A percentile compares a stretch with the other conserved stretches of the same genome.
phyloP scores from a whole-genome alignment of 805 yeast genomes.

The Teunomyces atbi region DNA sequence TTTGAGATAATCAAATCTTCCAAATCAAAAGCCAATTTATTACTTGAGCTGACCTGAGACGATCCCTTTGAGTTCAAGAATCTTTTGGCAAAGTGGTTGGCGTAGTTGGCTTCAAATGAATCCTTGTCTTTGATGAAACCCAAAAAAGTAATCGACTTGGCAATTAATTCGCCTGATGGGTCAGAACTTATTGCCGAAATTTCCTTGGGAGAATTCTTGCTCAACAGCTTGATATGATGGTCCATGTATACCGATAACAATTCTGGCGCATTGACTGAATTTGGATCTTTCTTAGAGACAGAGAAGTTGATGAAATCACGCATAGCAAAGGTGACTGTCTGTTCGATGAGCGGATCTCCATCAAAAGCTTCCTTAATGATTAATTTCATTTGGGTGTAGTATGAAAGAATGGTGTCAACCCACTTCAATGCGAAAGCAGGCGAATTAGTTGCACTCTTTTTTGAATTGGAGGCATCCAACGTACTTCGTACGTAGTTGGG shows the following conservation, averaged over 20 bases:
- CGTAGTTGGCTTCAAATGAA: constrained; percentile 78
- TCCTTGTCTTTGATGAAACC: constrained; percentile 78
- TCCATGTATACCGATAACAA: constrained; percentile 41
- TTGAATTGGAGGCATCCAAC: constrained; percentile 7
- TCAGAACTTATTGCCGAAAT: constrained; percentile 9
- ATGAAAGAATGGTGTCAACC: constrained; percentile 56
- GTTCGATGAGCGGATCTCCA: constrained; percentile 48
- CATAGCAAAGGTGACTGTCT: constrained; percentile 59
- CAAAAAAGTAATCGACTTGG: constrained; percentile 59
- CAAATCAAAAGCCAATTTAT: constrained; percentile 50
- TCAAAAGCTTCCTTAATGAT: constrained; percentile 51
- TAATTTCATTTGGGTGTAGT: constrained; percentile 49
- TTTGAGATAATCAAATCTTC: constrained; percentile 69
- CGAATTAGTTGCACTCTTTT: constrained; percentile 22
- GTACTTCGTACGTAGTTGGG: constrained; percentile 22
- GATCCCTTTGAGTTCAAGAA: constrained; percentile 42
- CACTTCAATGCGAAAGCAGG: constrained; percentile 63
- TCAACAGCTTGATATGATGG: constrained; percentile 34
- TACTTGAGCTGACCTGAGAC: constrained; percentile 22
- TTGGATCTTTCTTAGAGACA: constrained; percentile 44
- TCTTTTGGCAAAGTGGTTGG: constrained; percentile 82
- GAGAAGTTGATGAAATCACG: constrained; percentile 59
- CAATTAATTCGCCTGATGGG: constrained; percentile 40
- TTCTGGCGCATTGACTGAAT: constrained; percentile 35
- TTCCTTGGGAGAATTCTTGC: constrained; percentile 17